These are phyloP conservation scores for Chaetoceros muelleri DNA, from an alignment of 108 stramenopile species.

Conservation along the genomic window DNA sequence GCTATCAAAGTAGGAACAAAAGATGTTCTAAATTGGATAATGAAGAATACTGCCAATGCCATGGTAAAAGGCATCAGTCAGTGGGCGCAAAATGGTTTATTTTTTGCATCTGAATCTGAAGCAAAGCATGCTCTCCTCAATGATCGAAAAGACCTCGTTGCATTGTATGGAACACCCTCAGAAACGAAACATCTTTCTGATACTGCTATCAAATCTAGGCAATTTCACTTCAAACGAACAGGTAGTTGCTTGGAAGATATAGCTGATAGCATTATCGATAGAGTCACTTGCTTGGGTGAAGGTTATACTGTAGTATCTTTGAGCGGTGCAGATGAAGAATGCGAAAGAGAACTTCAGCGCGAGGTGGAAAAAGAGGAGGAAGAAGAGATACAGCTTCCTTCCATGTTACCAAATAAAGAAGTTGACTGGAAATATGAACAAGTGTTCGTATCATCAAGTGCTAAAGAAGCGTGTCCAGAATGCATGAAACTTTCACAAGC, in stretches of 20 bases:
- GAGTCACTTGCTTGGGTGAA: slow-evolving; percentile 8
- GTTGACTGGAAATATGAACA: background rate
- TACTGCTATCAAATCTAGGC: background rate
- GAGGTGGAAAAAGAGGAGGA: slow-evolving; percentile 36
- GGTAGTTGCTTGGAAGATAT: background rate
- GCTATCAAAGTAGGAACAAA: too few relatives aligned
- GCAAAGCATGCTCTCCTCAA: slow-evolving; percentile 6
- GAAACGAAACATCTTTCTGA: slow-evolving; percentile 1
- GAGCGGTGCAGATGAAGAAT: slow-evolving; percentile 25
- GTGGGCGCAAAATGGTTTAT: slow-evolving; percentile 31
- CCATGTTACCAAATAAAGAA: slow-evolving; percentile 15
- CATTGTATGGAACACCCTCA: slow-evolving; percentile 20
- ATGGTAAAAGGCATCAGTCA: slow-evolving; percentile 16
- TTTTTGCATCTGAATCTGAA: slow-evolving; percentile 19
- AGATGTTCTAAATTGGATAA: slow-evolving; percentile 26
- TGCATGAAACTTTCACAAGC: background rate
- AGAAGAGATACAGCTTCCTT: slow-evolving; percentile 25
- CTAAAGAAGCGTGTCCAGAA: background rate
- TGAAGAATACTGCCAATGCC: slow-evolving; percentile 37
- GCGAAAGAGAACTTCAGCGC: slow-evolving; percentile 39
- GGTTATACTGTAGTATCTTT: slow-evolving; percentile 5
- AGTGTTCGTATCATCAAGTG: background rate
- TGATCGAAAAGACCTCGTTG: slow-evolving; percentile 11
- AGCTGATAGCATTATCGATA: background rate
- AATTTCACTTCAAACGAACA: slow-evolving; percentile 14